phyloP scores from a whole-genome alignment of 108 stramenopile genomes.

The Mediolabrus comicus region DNA sequence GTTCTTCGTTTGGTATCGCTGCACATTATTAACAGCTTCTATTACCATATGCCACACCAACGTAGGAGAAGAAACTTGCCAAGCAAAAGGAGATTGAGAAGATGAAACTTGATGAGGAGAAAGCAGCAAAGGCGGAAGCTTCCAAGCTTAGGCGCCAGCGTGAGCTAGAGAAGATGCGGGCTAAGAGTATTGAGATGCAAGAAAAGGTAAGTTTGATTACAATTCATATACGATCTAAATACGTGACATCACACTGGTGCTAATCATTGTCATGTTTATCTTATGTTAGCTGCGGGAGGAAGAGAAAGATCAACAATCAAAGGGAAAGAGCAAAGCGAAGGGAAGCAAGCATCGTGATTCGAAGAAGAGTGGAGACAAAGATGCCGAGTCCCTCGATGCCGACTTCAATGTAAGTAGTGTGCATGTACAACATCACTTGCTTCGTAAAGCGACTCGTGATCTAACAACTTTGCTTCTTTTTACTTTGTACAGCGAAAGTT shows the following conservation, averaged over 20 bases:
- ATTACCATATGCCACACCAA: too few species aligned
- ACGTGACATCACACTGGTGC: neutral
- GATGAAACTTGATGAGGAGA: neutral
- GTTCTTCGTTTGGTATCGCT: too few species aligned
- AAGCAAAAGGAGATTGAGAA: constrained; percentile 5
- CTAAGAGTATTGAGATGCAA: constrained; percentile 20
- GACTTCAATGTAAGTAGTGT: constrained; percentile 3
- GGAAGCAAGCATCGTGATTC: constrained; percentile 2
- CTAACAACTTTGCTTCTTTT: neutral
- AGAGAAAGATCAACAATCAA: constrained; percentile 1
- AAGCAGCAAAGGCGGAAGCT: constrained; percentile 1
- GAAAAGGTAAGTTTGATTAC: constrained; percentile 13
- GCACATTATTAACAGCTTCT: too few species aligned
- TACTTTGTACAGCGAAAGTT: neutral
- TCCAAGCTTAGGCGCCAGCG: neutral
- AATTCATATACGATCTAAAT: neutral
- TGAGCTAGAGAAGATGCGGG: constrained; percentile 20
- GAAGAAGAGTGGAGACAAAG: constrained; percentile 1
- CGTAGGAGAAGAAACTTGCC: neutral
- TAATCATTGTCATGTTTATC: neutral
- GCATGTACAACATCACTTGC: neutral
- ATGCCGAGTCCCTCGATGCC: constrained; percentile 6
- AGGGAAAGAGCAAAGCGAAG: neutral
- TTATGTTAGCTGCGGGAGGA: neutral
- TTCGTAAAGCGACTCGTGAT: neutral